Evolutionary conservation across 169 alveolate species (phyloP).

Genomic region (Neospora caninum): DNA sequence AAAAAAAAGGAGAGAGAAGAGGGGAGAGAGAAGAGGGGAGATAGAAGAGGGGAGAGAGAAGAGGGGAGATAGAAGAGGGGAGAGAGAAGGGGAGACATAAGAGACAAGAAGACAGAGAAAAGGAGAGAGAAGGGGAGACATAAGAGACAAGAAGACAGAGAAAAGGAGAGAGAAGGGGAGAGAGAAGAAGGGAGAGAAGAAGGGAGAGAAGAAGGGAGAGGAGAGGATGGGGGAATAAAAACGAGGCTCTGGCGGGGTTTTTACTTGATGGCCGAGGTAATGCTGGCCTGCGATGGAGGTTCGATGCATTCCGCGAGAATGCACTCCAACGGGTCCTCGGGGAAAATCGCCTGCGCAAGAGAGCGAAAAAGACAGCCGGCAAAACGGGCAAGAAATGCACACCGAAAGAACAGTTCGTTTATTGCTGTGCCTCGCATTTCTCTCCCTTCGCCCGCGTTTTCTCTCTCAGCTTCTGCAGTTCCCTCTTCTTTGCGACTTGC

Average conservation of each 20-base stretch:
- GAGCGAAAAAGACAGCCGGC: background rate
- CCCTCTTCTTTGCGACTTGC: background rate
- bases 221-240: background rate
- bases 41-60: background rate
- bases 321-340: conserved; percentile 25
- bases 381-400: background rate
- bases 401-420: background rate
- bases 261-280: conserved; percentile 51
- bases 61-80: background rate
- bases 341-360: conserved; percentile 65
- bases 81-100: background rate
- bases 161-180: too few species aligned
- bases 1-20: background rate
- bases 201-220: background rate
- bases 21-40: too few species aligned
- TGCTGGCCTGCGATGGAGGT: conserved; percentile 54
- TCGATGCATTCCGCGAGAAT: conserved; percentile 58
- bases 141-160: background rate
- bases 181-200: background rate
- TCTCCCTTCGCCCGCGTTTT: too few species aligned
- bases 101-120: background rate
- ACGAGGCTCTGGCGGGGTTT: background rate
- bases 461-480: background rate
- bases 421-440: too few species aligned
- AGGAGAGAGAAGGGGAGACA: background rate